Conservation (phyloP, 805 yeast species). For the Cyberlindnera galapagoensis region DNA sequence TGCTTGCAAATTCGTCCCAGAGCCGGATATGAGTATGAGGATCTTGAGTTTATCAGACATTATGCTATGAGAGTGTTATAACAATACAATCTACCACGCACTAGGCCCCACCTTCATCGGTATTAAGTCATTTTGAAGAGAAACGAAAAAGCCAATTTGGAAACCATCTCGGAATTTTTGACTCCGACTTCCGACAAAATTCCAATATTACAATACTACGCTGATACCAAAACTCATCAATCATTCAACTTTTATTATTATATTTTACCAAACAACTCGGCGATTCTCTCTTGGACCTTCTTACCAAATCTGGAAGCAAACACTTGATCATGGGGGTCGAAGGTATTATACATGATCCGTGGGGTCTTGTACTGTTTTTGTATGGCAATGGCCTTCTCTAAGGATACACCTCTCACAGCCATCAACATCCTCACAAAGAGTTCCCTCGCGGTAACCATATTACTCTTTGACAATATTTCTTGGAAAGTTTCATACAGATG, state of each 20-base stretch:
- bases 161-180: no score
- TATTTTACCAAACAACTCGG: conserved; percentile 10
- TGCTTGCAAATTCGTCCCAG: conserved; percentile 95
- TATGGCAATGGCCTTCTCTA: conserved; percentile 78
- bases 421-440: conserved; percentile 69
- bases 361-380: conserved; percentile 75
- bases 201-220: no score
- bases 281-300: conserved; percentile 17
- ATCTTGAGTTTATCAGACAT: conserved; percentile 28
- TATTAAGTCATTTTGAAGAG: no score
- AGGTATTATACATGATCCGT: conserved; percentile 44
- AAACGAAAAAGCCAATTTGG: no score
- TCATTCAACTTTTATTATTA: neutral
- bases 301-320: conserved; percentile 26
- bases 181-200: no score
- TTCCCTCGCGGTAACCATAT: conserved; percentile 66
- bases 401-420: conserved; percentile 73
- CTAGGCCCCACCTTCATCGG: no score
- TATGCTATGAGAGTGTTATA: no score
- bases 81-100: no score
- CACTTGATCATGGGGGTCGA: conserved; percentile 20
- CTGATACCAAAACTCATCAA: no score
- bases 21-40: conserved; percentile 82
- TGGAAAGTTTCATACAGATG: conserved; percentile 54
- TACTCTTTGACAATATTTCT: conserved; percentile 61